Evolutionary conservation across 2,329 filamentous ascomycete genomes (phyloP), one percentile per base, ranked within the genome.

Genomic region (Fusarium illudens): DNA sequence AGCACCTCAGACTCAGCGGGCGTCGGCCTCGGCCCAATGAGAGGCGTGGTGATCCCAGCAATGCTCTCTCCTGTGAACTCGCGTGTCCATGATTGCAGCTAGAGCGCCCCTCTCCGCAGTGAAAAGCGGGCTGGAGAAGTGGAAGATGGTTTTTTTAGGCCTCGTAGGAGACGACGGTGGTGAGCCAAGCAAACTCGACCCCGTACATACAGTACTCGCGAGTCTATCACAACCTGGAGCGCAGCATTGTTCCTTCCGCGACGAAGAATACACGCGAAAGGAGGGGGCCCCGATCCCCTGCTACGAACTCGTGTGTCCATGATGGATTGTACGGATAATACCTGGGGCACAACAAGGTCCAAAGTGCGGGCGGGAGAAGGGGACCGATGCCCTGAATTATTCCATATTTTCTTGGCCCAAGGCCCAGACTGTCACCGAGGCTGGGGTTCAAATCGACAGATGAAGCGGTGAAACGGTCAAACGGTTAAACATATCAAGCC

Each of bases 1-100:
- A 68, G 60, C 65, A 68, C 27, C 42, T 62, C 29, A 46, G 30
- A 37, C 42, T 51, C 59, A 48, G 52, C 46, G 58, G 58, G 25
- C 49, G 22, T 17, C 42, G 49, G 15, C 50, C 33, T 60, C 51
- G 46, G 65, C 19, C 66, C 66, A 68, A 69, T 68, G 39, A 64
- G n/a, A 51, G 39, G 32, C 57, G 50, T 15, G 52, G 46, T 60
- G 44, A 51, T 60, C 33, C 37, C 25, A 54, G 53, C 44, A 64
- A 51, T 51, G 13, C n/a, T 51, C 27, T 49, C 37, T 32, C 39
- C 37, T 36, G 39, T 48, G 39, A 56, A 68, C 58, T 70, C 57
- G 65, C 34, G 44, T 69, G 50, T 63, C 42, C 61, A 62, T 54
- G 36, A 54, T 70, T 56, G 25, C 42, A 58, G 22, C 39, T 44